These are phyloP conservation scores for Paspalum vaginatum DNA, from an alignment of 176 grass and related monocot species.

Conservation along the genomic window DNA sequence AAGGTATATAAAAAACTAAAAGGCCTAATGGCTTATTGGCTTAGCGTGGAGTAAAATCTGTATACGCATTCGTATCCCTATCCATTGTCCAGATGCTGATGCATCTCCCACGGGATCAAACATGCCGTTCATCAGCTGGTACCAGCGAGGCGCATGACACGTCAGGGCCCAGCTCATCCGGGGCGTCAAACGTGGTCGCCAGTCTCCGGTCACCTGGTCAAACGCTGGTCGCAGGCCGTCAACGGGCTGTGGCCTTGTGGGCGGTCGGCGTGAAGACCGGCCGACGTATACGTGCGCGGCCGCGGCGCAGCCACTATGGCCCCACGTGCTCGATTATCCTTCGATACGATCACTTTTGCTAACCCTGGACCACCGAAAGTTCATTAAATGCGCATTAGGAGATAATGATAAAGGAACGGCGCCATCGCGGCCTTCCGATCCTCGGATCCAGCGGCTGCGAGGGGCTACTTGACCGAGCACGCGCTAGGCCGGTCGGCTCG, in stretches of 20 bases:
- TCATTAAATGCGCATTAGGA: background rate
- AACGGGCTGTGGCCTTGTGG: background rate
- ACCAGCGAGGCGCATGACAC: background rate
- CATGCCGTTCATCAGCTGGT: background rate
- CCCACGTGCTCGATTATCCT: slow-evolving; percentile 8
- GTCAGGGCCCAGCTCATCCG: background rate
- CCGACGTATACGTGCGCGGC: background rate
- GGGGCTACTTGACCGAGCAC: background rate
- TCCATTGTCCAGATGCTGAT: no score
- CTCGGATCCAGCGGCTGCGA: background rate
- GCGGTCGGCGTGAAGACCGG: background rate
- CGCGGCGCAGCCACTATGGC: background rate
- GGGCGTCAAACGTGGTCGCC: background rate
- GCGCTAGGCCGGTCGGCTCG: background rate
- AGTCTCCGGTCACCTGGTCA: background rate
- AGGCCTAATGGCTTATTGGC: no score
- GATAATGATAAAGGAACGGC: no score
- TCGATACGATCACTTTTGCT: slow-evolving; percentile 3
- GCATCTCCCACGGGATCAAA: no score
- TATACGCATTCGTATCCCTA: no score
- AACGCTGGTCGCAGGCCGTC: background rate
- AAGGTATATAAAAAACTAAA: no score
- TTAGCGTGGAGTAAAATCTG: no score
- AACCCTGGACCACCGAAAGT: slow-evolving; percentile 30
- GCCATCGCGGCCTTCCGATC: slow-evolving; percentile 1